These are phyloP conservation scores for Verruconis gallopava DNA, from an alignment of 2,329 filamentous ascomycete species.

Conservation along the genomic window DNA sequence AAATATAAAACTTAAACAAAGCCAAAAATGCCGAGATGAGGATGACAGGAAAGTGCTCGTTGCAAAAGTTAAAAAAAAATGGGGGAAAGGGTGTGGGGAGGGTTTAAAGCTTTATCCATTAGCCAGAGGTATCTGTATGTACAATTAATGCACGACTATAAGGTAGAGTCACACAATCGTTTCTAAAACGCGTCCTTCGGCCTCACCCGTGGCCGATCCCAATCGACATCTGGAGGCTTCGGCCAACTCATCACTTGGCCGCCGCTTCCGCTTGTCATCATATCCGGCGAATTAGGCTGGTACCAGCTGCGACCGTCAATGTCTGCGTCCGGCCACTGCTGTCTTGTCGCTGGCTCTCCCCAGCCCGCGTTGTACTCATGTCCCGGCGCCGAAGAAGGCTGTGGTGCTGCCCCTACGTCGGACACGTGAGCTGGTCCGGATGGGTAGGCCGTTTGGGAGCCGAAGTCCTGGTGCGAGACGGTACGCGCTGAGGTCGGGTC, in stretches of 20 bases:
- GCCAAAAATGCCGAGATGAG: no score
- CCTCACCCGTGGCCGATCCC: not conserved
- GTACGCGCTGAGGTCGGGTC: not conserved
- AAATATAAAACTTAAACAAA: no score
- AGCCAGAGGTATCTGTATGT: no score
- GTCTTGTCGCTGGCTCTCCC: not conserved
- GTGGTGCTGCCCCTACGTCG: not conserved
- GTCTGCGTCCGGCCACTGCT: not conserved
- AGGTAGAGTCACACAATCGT: no score
- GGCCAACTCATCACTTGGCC: not conserved
- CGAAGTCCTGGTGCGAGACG: no score
- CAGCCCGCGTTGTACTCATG: not conserved
- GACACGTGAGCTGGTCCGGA: not conserved
- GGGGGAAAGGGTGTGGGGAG: no score
- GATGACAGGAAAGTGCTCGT: no score
- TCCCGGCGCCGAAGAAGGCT: not conserved
- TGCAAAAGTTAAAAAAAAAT: no score
- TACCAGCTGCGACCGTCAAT: not conserved
- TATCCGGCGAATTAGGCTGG: not conserved
- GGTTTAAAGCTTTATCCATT: no score
- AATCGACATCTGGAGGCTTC: not conserved
- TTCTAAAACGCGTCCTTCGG: not conserved
- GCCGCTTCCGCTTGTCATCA: not conserved
- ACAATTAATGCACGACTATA: no score
- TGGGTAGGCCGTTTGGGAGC: no score